Percentiles rank a stretch among this genome's conserved stretches.
Conservation (phyloP, 169 alveolate species). For the Prorocentrum cordatum region DNA sequence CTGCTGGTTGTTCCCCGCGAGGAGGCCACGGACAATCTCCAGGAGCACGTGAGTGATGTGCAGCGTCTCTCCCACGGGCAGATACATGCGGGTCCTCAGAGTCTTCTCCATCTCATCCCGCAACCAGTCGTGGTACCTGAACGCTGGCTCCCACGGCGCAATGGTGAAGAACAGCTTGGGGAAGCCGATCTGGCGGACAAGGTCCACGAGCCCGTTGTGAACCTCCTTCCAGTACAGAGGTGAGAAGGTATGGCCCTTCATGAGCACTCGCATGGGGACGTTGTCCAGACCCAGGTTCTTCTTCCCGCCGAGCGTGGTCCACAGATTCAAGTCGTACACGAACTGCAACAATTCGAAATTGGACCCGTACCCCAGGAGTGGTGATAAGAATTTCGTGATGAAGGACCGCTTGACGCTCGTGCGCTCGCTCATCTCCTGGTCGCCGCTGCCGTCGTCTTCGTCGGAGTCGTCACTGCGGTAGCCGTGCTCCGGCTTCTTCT, state of each 20-base stretch:
- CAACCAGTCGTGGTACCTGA: neutral
- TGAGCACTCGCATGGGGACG: neutral
- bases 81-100: neutral
- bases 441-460: neutral
- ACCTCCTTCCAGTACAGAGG: neutral
- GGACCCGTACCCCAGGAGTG: neutral
- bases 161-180: neutral
- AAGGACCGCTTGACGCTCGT: conserved; percentile 10
- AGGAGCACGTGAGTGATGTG: conserved; percentile 20
- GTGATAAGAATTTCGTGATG: neutral
- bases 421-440: neutral
- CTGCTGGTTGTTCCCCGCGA: no score
- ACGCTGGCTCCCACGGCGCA: conserved; percentile 1
- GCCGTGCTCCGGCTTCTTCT: neutral
- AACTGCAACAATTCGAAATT: conserved; percentile 13
- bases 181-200: no score
- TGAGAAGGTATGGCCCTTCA: neutral
- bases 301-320: conserved; percentile 19
- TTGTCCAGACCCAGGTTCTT: neutral
- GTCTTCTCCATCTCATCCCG: neutral
- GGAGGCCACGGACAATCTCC: no score
- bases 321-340: neutral
- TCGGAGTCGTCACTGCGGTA: neutral
- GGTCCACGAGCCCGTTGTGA: neutral
- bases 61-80: neutral